Evolutionary conservation across 495 filamentous ascomycete species (phyloP).

Genomic region (Jackrogersella minutella): DNA sequence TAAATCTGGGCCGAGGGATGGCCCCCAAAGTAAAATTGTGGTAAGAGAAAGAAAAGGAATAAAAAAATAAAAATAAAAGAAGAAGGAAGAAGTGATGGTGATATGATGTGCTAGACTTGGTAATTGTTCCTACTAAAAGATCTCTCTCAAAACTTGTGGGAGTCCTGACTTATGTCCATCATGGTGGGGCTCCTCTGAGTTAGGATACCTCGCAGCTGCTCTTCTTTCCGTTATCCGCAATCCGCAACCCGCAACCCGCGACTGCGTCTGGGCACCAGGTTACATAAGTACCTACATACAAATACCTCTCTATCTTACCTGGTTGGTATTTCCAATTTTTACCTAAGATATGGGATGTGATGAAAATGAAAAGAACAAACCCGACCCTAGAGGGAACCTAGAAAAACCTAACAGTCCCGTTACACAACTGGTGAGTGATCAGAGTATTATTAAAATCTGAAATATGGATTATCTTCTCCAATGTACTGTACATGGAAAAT

Average conservation of each 20-base stretch:
- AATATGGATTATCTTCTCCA: neutral
- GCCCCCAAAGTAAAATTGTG: constrained; percentile 29
- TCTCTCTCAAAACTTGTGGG: constrained; percentile 34
- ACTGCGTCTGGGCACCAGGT: too few species aligned
- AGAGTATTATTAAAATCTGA: neutral
- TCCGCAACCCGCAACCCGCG: constrained; percentile 9
- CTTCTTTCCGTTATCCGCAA: constrained; percentile 14
- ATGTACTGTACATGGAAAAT: neutral
- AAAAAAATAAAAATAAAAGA: too few species aligned
- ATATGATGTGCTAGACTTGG: constrained; percentile 36
- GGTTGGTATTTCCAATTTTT: too few species aligned
- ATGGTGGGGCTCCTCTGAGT: constrained; percentile 32
- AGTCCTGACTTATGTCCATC: constrained; percentile 40
- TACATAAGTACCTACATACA: neutral
- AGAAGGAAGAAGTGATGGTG: constrained; percentile 36
- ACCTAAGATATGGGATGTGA: constrained; percentile 11
- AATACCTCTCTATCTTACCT: too few species aligned
- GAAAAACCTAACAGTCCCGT: neutral
- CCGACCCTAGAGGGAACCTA: too few species aligned
- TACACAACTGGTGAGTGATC: neutral
- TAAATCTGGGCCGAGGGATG: constrained; percentile 35
- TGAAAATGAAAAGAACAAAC: too few species aligned
- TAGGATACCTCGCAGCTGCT: constrained; percentile 17
- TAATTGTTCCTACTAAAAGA: constrained; percentile 39
- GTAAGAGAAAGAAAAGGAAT: constrained; percentile 27